A percentile compares a stretch with the other conserved stretches of the same genome.
phyloP scores from a whole-genome alignment of 306 rosid genomes.

The Vachellia collinsii region DNA sequence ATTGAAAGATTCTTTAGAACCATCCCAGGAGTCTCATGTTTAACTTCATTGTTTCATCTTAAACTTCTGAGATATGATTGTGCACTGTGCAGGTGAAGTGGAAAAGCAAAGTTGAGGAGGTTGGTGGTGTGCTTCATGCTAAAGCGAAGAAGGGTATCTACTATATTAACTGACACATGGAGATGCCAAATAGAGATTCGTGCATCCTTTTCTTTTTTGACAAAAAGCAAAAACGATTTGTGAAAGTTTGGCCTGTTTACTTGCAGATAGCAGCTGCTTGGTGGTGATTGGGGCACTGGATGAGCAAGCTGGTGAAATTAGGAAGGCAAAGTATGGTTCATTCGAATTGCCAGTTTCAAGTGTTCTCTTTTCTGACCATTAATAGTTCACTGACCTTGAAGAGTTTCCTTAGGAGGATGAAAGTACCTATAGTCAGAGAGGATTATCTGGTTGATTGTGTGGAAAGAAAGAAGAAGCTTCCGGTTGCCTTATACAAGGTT shows the following conservation, averaged over 20 bases:
- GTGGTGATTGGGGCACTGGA: conserved; percentile 71
- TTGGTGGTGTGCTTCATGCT: conserved; percentile 72
- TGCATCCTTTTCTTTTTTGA: neutral
- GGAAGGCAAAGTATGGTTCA: conserved; percentile 73
- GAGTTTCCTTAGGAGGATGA: conserved; percentile 77
- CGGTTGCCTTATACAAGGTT: conserved; percentile 72
- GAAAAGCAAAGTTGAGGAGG: conserved; percentile 65
- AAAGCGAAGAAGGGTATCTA: conserved; percentile 81
- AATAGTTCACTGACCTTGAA: conserved; percentile 27
- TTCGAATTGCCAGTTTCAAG: conserved; percentile 34
- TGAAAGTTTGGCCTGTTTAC: conserved; percentile 30
- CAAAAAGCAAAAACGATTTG: neutral
- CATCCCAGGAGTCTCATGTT: conserved; percentile 29
- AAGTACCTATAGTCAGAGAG: conserved; percentile 82
- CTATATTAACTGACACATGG: conserved; percentile 31
- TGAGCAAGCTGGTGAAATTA: conserved; percentile 67
- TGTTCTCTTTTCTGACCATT: conserved; percentile 29
- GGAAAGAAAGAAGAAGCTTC: conserved; percentile 77
- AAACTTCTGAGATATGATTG: conserved; percentile 32
- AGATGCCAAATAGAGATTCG: neutral
- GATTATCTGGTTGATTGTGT: conserved; percentile 88
- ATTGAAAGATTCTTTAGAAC: conserved; percentile 3
- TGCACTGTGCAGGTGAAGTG: conserved; percentile 65
- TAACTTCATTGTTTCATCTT: conserved; percentile 34
- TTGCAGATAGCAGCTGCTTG: conserved; percentile 87